Conservation (phyloP, 768 basidiomycete species). For the Phanerochaete sordida region DNA sequence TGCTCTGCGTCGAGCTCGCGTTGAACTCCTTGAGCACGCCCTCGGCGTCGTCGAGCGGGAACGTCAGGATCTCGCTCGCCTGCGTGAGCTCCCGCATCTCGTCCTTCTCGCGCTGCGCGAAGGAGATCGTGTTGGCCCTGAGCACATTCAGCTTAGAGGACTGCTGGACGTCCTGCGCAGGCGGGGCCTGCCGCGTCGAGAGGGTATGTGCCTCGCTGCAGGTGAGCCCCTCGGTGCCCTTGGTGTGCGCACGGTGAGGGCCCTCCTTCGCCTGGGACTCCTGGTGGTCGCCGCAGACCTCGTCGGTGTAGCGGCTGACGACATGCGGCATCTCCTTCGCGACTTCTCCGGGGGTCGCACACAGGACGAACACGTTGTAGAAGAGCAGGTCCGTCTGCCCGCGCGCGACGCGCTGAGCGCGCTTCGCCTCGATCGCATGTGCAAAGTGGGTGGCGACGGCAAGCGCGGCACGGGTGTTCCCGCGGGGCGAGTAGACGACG, state of each 20-base stretch:
- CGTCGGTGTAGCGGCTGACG: slow-evolving; percentile 46
- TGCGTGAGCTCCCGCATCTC: slow-evolving; percentile 88
- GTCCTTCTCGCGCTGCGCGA: slow-evolving; percentile 79
- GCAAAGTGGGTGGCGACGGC: slow-evolving; percentile 64
- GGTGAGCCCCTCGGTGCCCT: slow-evolving; percentile 10
- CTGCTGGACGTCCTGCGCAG: background rate
- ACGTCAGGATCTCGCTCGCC: slow-evolving; percentile 62
- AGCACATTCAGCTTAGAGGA: background rate
- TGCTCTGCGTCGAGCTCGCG: slow-evolving; percentile 35
- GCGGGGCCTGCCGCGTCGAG: background rate
- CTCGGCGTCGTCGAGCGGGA: slow-evolving; percentile 29
- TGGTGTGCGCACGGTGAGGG: background rate
- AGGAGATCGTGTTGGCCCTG: slow-evolving; percentile 65
- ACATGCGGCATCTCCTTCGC: slow-evolving; percentile 45
- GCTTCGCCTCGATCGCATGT: slow-evolving; percentile 57
- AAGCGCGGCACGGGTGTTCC: slow-evolving; percentile 49
- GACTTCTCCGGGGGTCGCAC: slow-evolving; percentile 48
- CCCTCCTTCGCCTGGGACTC: background rate
- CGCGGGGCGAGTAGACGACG: slow-evolving; percentile 79
- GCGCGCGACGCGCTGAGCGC: slow-evolving; percentile 36
- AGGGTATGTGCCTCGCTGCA: background rate
- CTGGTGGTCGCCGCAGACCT: slow-evolving; percentile 22
- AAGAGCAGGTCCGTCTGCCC: slow-evolving; percentile 33
- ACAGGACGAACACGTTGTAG: slow-evolving; percentile 80
- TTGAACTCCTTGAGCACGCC: slow-evolving; percentile 23